Percentiles rank a stretch among this genome's conserved stretches.
phyloP scores from a whole-genome alignment of 108 stramenopile genomes.

The Stephanodiscus minutulus region DNA sequence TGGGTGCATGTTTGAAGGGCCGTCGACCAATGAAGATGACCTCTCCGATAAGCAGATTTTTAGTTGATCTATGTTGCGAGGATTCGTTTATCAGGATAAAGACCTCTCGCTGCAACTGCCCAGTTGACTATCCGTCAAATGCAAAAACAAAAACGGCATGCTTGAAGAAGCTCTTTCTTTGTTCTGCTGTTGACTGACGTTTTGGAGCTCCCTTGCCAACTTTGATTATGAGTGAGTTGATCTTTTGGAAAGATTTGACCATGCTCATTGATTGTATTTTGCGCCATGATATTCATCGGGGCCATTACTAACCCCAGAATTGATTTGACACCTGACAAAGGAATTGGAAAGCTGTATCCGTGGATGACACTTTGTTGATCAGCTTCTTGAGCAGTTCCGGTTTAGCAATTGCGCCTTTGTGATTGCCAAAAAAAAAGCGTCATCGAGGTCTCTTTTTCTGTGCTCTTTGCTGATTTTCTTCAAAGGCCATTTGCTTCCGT shows the following conservation, averaged over 20 bases:
- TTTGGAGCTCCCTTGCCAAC: background rate
- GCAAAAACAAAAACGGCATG: background rate
- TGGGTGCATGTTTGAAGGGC: background rate
- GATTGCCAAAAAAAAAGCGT: slow-evolving; percentile 9
- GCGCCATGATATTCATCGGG: background rate
- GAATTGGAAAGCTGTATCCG: background rate
- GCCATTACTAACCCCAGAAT: background rate
- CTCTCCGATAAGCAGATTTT: background rate
- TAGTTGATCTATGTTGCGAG: background rate
- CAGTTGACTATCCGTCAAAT: background rate
- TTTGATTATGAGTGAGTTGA: background rate
- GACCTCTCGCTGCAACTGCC: background rate
- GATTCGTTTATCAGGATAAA: background rate
- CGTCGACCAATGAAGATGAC: background rate
- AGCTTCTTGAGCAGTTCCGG: too few relatives aligned
- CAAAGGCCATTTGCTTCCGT: slow-evolving; percentile 5
- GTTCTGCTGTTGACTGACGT: background rate
- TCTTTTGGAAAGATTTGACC: background rate
- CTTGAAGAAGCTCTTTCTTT: background rate
- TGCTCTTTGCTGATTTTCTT: background rate
- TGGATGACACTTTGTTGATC: background rate
- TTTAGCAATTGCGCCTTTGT: too few relatives aligned
- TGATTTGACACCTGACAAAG: background rate
- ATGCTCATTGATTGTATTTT: background rate
- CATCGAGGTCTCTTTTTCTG: background rate